phyloP scores from a whole-genome alignment of 2,329 filamentous ascomycete genomes.

The Pseudopithomyces maydicus region DNA sequence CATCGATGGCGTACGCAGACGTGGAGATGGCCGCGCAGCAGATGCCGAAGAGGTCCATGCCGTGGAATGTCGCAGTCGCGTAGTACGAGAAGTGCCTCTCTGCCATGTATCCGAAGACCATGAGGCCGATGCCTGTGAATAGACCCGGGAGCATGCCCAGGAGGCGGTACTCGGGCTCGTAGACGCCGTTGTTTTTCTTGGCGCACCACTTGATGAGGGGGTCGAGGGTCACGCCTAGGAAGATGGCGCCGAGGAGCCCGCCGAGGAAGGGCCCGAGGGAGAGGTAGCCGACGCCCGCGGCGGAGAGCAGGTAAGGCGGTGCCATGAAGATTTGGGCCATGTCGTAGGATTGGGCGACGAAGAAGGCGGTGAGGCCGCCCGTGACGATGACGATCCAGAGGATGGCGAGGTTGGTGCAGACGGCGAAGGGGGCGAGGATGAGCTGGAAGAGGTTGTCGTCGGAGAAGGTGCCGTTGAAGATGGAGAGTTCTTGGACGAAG shows the following conservation, averaged over 20 bases:
- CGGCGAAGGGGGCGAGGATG: slow-evolving; percentile 52
- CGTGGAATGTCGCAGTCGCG: slow-evolving; percentile 41
- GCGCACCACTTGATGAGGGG: slow-evolving; percentile 50
- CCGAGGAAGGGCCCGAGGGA: slow-evolving; percentile 50
- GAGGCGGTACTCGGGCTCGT: slow-evolving; percentile 60
- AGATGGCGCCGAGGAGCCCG: slow-evolving; percentile 41
- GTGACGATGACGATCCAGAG: slow-evolving; percentile 56
- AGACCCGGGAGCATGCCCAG: slow-evolving; percentile 44
- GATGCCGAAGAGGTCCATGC: slow-evolving; percentile 41
- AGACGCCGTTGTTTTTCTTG: slow-evolving; percentile 57
- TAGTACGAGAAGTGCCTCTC: slow-evolving; percentile 32
- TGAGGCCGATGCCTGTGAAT: slow-evolving; percentile 44
- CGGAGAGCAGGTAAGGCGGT: slow-evolving; percentile 52
- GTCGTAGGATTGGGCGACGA: slow-evolving; percentile 50
- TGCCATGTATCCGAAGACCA: slow-evolving; percentile 45
- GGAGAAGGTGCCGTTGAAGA: slow-evolving; percentile 48
- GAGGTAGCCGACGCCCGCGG: slow-evolving; percentile 51
- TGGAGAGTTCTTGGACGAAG: slow-evolving; percentile 39
- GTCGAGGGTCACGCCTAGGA: slow-evolving; percentile 43
- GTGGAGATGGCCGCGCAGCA: slow-evolving; percentile 37
- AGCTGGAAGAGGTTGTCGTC: slow-evolving; percentile 47
- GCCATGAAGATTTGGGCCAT: slow-evolving; percentile 55
- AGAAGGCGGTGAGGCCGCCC: slow-evolving; percentile 50
- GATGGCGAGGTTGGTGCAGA: slow-evolving; percentile 58
- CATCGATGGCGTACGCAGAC: slow-evolving; percentile 46